Evolutionary conservation across 129 eudicot genomes (phyloP).

Genomic region (Solidago caesia): DNA sequence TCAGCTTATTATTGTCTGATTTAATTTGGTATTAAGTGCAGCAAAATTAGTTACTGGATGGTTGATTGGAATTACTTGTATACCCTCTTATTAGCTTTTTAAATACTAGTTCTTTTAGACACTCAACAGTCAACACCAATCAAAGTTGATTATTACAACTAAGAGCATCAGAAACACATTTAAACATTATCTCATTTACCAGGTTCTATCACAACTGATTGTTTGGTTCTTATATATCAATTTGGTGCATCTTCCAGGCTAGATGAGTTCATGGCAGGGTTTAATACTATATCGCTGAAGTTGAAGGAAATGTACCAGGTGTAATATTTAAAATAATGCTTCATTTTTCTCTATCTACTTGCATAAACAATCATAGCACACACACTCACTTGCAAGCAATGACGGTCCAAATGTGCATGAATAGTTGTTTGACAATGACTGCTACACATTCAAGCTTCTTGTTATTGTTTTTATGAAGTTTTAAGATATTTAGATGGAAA

Average conservation of each 20-base stretch:
- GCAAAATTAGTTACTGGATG: too few species aligned
- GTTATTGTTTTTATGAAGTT: background rate
- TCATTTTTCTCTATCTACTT: background rate
- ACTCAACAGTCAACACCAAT: too few species aligned
- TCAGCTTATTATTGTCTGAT: background rate
- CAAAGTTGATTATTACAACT: too few species aligned
- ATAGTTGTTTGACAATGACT: background rate
- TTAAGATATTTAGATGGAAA: background rate
- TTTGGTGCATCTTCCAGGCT: conserved; percentile 48
- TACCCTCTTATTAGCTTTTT: too few species aligned
- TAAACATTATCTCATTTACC: too few species aligned
- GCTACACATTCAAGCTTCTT: background rate
- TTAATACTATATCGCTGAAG: conserved; percentile 85
- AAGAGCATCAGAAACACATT: too few species aligned
- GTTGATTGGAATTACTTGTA: too few species aligned
- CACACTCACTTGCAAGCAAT: background rate
- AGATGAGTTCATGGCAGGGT: conserved; percentile 99
- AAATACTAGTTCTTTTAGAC: too few species aligned
- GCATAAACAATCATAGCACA: background rate
- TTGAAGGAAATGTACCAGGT: conserved; percentile 99
- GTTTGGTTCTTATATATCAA: background rate
- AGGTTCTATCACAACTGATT: background rate
- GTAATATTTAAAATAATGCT: background rate
- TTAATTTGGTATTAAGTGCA: too few species aligned
- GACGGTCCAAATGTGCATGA: background rate